These are phyloP conservation scores for Botryosphaeria dothidea DNA, from an alignment of 2,329 filamentous ascomycete genomes.

Conservation along the genomic window DNA sequence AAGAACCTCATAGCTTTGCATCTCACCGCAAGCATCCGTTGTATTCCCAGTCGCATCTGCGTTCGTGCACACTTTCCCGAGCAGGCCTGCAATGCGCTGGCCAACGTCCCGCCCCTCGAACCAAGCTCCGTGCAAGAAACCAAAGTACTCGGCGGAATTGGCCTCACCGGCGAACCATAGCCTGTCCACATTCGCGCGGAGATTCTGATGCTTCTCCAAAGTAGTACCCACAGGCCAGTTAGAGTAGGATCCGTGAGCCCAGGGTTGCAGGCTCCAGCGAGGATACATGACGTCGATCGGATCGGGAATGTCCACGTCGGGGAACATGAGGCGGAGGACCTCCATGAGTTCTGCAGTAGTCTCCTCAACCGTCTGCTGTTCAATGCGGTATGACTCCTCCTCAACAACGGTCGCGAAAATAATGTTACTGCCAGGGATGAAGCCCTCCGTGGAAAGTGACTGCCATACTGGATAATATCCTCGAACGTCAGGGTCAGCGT, in stretches of 20 bases:
- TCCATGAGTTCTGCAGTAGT: constrained; percentile 59
- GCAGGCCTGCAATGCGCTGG: constrained; percentile 31
- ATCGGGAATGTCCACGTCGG: constrained; percentile 56
- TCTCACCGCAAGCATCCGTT: constrained; percentile 29
- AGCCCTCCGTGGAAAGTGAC: constrained; percentile 59
- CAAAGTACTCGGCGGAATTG: constrained; percentile 63
- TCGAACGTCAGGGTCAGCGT: constrained; percentile 49
- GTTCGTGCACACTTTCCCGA: constrained; percentile 28
- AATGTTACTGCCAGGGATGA: constrained; percentile 63
- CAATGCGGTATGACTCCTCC: constrained; percentile 58
- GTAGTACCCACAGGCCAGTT: constrained; percentile 68
- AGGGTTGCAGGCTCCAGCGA: constrained; percentile 54
- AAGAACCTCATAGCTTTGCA: constrained; percentile 32
- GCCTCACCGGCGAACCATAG: constrained; percentile 68
- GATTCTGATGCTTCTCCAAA: constrained; percentile 66
- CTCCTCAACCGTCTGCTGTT: constrained; percentile 59
- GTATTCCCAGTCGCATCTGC: constrained; percentile 15
- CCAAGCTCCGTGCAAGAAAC: constrained; percentile 58
- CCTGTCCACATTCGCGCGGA: constrained; percentile 63
- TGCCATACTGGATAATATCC: constrained; percentile 66
- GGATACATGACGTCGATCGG: constrained; percentile 64
- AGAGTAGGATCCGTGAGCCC: constrained; percentile 63
- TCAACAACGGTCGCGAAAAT: constrained; percentile 65
- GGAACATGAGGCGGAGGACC: constrained; percentile 64
- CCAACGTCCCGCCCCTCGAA: constrained; percentile 38